These are phyloP conservation scores for Senna siamea DNA, from an alignment of 306 rosid genomes.

Conservation along the genomic window DNA sequence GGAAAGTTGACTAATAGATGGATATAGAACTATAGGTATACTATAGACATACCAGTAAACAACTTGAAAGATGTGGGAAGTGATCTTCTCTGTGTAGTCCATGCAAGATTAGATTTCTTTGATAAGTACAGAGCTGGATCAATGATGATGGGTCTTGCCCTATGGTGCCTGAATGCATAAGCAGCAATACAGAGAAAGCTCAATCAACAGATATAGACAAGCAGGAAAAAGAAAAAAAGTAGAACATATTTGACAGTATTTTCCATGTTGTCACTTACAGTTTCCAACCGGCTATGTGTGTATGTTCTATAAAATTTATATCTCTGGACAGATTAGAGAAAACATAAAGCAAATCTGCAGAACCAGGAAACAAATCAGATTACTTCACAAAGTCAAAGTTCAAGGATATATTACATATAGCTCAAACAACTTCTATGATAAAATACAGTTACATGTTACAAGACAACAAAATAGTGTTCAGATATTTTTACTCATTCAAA, in stretches of 20 bases:
- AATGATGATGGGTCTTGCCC: slow-evolving; percentile 84
- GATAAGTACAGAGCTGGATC: slow-evolving; percentile 57
- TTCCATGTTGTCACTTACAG: slow-evolving; percentile 58
- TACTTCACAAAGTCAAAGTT: slow-evolving; percentile 7
- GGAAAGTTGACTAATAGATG: slow-evolving; percentile 9
- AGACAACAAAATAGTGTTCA: background rate
- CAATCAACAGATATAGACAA: slow-evolving; percentile 2
- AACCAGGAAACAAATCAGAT: slow-evolving; percentile 22
- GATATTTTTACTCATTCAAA: background rate
- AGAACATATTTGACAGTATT: background rate
- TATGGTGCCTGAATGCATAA: slow-evolving; percentile 68
- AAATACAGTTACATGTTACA: background rate
- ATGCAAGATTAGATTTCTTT: slow-evolving; percentile 74
- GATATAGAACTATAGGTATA: background rate
- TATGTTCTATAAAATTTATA: slow-evolving; percentile 71
- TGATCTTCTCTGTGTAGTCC: slow-evolving; percentile 79
- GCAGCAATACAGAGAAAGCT: slow-evolving; percentile 21
- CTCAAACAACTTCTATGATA: slow-evolving; percentile 10
- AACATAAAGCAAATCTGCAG: slow-evolving; percentile 68
- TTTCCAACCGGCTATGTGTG: slow-evolving; percentile 78
- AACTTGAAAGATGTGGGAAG: slow-evolving; percentile 71
- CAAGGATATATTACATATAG: slow-evolving; percentile 9
- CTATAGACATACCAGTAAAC: slow-evolving; percentile 65
- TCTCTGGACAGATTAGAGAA: slow-evolving; percentile 65
- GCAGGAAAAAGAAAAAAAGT: background rate